Evolutionary conservation across 202 grass and related monocot species (phyloP).

Genomic region (Schoenoplectus tabernaemontani): DNA sequence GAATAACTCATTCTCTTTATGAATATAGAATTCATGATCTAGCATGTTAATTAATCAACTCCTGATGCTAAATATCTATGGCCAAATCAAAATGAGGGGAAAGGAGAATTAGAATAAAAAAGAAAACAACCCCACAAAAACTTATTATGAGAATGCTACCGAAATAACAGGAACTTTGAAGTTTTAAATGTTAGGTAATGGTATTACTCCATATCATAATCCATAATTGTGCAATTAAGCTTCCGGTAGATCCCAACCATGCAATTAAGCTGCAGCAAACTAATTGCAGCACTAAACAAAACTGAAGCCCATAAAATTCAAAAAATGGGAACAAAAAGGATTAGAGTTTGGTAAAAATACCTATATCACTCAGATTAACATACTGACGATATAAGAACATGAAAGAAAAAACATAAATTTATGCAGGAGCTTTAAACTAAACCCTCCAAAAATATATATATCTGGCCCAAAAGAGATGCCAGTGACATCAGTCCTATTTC

Average conservation of each 20-base stretch:
- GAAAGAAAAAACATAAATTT: background rate
- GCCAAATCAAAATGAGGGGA: background rate
- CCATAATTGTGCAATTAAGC: too few species aligned
- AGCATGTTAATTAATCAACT: background rate
- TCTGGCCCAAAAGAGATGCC: background rate
- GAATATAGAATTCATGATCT: too few species aligned
- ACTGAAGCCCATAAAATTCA: too few species aligned
- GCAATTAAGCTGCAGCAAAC: background rate
- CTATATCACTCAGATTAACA: too few species aligned
- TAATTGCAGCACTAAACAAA: background rate
- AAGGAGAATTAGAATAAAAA: background rate
- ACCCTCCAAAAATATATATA: background rate
- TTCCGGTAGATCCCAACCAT: background rate
- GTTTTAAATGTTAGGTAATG: background rate
- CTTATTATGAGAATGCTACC: background rate
- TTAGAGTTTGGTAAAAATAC: too few species aligned
- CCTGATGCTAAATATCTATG: background rate
- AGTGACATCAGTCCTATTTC: conserved; percentile 31
- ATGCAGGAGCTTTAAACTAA: background rate
- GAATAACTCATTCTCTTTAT: too few species aligned
- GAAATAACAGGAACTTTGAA: background rate
- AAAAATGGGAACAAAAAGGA: background rate
- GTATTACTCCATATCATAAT: background rate
- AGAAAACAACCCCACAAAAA: background rate
- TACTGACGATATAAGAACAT: too few species aligned